These are phyloP conservation scores for Medicago ruthenica DNA, from an alignment of 306 rosid species.

Conservation along the genomic window DNA sequence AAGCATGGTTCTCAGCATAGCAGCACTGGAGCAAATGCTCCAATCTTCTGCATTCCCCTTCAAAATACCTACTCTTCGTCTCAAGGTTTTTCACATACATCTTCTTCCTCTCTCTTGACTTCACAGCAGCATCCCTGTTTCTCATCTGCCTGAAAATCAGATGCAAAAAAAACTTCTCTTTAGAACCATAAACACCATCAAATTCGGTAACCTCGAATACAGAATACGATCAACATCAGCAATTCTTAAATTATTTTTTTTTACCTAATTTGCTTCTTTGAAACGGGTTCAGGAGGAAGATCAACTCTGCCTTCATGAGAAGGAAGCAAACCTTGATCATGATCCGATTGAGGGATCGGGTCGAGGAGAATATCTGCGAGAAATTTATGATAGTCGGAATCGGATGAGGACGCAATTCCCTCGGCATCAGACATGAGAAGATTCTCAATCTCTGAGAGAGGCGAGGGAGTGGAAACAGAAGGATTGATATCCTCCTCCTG, in stretches of 20 bases:
- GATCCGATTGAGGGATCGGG: conserved; percentile 43
- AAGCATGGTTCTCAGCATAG: conserved; percentile 85
- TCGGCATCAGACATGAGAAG: conserved; percentile 59
- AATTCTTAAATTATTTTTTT: too few relatives aligned
- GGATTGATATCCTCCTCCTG: conserved; percentile 31
- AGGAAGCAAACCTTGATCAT: conserved; percentile 31
- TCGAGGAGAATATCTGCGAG: conserved; percentile 55
- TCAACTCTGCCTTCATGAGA: conserved; percentile 48
- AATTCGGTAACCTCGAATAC: neutral
- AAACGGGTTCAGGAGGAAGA: conserved; percentile 48
- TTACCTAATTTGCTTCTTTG: conserved; percentile 73
- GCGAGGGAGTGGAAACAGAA: conserved; percentile 15
- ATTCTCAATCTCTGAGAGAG: conserved; percentile 56
- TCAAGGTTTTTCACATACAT: conserved; percentile 73
- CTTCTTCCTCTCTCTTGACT: conserved; percentile 91
- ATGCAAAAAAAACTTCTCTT: conserved; percentile 15
- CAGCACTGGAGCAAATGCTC: conserved; percentile 85
- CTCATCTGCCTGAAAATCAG: conserved; percentile 76
- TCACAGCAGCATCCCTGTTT: conserved; percentile 91
- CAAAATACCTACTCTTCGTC: conserved; percentile 77
- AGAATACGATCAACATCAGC: too few relatives aligned
- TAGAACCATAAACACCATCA: conserved; percentile 1
- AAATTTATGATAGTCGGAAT: conserved; percentile 42
- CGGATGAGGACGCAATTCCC: conserved; percentile 35
- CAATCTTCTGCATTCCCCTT: conserved; percentile 90